Evolutionary conservation across 345 rosid species (phyloP), one percentile per base, ranked within the genome.

Genomic region (Eucalyptus polyanthemos): DNA sequence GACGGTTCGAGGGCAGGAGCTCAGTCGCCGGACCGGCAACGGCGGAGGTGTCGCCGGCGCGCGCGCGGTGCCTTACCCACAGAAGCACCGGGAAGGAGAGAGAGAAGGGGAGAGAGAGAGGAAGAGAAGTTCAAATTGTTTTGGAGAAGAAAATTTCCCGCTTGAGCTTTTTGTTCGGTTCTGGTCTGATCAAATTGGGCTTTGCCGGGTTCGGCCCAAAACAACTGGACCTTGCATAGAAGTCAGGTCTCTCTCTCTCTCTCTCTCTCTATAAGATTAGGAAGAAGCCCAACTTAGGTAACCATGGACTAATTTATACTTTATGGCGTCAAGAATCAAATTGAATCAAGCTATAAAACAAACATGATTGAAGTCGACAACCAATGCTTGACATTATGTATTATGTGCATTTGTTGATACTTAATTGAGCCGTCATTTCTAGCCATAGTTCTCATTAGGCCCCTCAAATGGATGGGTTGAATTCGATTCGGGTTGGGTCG

Each of bases 401-500:
- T n/a, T 65, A n/a, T 16, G 40, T 65, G 81, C 81, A 34, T 19
- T 37, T 37, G 81, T 72, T 10, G 45, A 17, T 34, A 9, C 81
- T 37, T 37, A 34, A 1, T 72, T 21, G 81, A 37, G 81, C 22
- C 4, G 0, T 37, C 45, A 37, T 19, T 72, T 37, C 45, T 5
- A 76, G 9, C 27, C 2, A 37, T 21, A 19, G 27, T 76, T 37
- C 15, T 37, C 4, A 21, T 76, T 76, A 21, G 14, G 5, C 83
- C 27, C 15, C 3, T 72, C 5, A 21, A 37, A 76, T 6, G 5
- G 3, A 40, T 11, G 15, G 8, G 3, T n/a, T 8, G 21, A 14
- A n/a, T n/a, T 3, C 0, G 40, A 65, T 62, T 13, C 0, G 3
- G 17, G 10, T 13, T 0, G 3, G 17, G 10, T 19, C 7, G 2